Evolutionary conservation across 1,284 basidiomycete species (phyloP).

Genomic region (Ceratobasidium theobromae): DNA sequence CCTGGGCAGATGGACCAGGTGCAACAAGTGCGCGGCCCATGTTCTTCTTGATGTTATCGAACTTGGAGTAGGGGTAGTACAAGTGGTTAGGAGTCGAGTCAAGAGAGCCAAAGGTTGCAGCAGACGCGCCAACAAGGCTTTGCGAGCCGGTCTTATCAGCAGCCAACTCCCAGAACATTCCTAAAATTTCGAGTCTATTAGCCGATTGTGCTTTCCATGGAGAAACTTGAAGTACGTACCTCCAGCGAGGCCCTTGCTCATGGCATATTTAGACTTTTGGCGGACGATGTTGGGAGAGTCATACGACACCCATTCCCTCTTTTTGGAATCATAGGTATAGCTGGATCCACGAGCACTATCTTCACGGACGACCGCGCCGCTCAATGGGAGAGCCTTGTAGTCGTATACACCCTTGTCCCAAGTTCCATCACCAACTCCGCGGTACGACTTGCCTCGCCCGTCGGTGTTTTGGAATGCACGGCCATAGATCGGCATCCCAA

Average conservation of each 20-base stretch:
- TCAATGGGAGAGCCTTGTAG: slow-evolving; percentile 71
- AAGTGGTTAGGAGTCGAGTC: slow-evolving; percentile 74
- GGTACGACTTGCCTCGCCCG: slow-evolving; percentile 75
- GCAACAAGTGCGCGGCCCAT: slow-evolving; percentile 34
- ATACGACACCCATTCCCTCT: slow-evolving; percentile 71
- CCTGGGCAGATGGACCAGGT: slow-evolving; percentile 3
- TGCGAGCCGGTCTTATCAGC: slow-evolving; percentile 59
- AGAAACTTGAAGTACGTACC: slow-evolving; percentile 80
- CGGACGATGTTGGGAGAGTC: slow-evolving; percentile 74
- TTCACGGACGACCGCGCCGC: slow-evolving; percentile 53
- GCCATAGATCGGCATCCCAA: slow-evolving; percentile 83
- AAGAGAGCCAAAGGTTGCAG: slow-evolving; percentile 52
- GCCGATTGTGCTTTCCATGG: slow-evolving; percentile 38
- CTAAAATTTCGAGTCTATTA: background rate
- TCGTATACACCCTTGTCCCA: slow-evolving; percentile 69
- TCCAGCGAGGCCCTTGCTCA: slow-evolving; percentile 63
- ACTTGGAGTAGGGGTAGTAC: slow-evolving; percentile 48
- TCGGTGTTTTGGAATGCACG: slow-evolving; percentile 78
- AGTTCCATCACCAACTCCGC: slow-evolving; percentile 73
- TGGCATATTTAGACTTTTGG: slow-evolving; percentile 77
- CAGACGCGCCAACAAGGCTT: slow-evolving; percentile 58
- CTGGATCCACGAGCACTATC: slow-evolving; percentile 73
- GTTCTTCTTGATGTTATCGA: slow-evolving; percentile 44
- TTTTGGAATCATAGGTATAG: slow-evolving; percentile 59
- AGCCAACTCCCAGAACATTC: slow-evolving; percentile 55